phyloP scores from a whole-genome alignment of 208 protist genomes.

The Tritrichomonas foetus region DNA sequence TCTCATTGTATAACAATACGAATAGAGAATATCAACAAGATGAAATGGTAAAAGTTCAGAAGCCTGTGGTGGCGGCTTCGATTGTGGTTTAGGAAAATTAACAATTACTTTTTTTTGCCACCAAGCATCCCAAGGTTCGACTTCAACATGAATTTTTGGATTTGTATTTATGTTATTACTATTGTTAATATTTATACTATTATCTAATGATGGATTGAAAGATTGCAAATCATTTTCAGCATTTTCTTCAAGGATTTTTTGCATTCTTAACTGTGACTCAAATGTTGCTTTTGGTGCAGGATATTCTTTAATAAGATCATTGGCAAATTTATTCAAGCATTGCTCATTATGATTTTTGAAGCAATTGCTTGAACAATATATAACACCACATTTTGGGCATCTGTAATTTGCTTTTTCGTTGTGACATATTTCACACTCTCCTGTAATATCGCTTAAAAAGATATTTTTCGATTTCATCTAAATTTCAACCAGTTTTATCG shows the following conservation, averaged over 20 bases:
- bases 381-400: neutral
- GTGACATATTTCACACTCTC: neutral
- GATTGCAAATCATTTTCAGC: neutral
- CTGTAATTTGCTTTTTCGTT: neutral
- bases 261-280: neutral
- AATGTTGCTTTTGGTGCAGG: neutral
- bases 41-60: neutral
- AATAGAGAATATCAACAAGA: slow-evolving; percentile 38
- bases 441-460: neutral
- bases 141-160: neutral
- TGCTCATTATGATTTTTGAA: neutral
- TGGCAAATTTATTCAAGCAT: neutral
- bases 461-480: too few species aligned
- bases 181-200: too few species aligned
- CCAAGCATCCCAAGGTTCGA: slow-evolving; percentile 29
- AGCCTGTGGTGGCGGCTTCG: neutral
- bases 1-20: neutral
- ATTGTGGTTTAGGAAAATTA: neutral
- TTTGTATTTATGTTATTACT: neutral
- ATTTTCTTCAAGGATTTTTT: neutral
- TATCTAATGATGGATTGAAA: neutral
- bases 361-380: neutral
- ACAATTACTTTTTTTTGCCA: slow-evolving; percentile 7
- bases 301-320: neutral
- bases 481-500: too few species aligned